Evolutionary conservation across 2,329 filamentous ascomycete genomes (phyloP), one percentile per base, ranked within the genome.

Genomic region (Colletotrichum noveboracense): DNA sequence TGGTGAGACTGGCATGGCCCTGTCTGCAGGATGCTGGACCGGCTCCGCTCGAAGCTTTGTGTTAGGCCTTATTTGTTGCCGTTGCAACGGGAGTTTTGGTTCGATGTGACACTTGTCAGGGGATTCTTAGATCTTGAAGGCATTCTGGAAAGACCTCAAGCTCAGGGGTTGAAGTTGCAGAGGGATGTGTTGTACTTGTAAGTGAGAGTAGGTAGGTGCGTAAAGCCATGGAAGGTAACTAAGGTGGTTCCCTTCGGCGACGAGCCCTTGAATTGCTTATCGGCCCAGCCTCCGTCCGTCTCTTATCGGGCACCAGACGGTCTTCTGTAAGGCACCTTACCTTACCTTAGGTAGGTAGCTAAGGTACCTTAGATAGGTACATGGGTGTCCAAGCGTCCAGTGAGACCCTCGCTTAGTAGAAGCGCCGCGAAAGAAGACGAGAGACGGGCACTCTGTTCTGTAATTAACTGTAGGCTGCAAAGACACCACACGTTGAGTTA

Each of bases 1-100:
- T 71, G 68, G 30, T 61, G 61, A 61, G 56, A 52, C 58, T 34
- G 70, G 62, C 70, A 58, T 68, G 62, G 34, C 64, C 74, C 56
- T 74, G 74, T 48, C 26, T 38, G 7, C 7, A 10, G 21, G 21
- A 21, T 16, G 30, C 26, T 18, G 43, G 26, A 36, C 56, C 34
- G n/a, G 43, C 58, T 73, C 70, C 36, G 34, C 36, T 74, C 26
- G 65, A 32, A 75, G 73, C 28, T 56, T 48, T 28, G 56, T 43
- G 26, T 32, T 48, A 32, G 56, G 5, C 43, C 58, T 68, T 24
- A n/a, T 28, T 58, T 65, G 56, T 38, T 68, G 68, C 61, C 34
- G n/a, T 30, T 52, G 26, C 38, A 52, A 73, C n/a, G 32, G 32
- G 36, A 62, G 26, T 52, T 58, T 55, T 75, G 69, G 26, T 62